phyloP scores from a whole-genome alignment of 306 rosid genomes.

The Cotoneaster glaucophyllus region DNA sequence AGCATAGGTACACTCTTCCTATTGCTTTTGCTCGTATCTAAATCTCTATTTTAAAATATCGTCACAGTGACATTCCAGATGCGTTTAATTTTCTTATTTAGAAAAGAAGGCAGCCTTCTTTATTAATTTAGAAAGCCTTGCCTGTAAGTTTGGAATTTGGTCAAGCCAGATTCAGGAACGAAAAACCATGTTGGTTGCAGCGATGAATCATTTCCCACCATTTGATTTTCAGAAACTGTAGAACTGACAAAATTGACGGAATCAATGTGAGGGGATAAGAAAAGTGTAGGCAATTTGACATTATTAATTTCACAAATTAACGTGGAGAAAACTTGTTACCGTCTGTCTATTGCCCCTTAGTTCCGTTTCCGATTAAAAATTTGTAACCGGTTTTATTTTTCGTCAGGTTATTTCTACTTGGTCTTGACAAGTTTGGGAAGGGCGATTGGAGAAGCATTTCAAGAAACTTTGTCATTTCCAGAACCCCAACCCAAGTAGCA shows the following conservation, averaged over 20 bases:
- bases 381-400: neutral
- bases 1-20: conserved; percentile 56
- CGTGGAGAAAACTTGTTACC: neutral
- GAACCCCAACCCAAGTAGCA: conserved; percentile 98
- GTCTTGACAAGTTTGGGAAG: conserved; percentile 94
- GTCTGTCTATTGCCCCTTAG: neutral
- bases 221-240: neutral
- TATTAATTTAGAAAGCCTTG: neutral
- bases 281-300: neutral
- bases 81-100: neutral
- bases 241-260: too few relatives aligned
- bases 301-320: neutral
- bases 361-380: neutral
- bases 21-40: neutral
- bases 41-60: too few relatives aligned
- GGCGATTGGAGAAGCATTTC: conserved; percentile 99
- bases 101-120: neutral
- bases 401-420: conserved; percentile 83
- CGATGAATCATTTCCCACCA: too few relatives aligned
- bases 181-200: neutral
- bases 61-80: too few relatives aligned
- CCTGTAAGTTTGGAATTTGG: neutral
- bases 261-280: neutral
- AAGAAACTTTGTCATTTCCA: conserved; percentile 87
- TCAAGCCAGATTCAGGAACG: neutral